Evolutionary conservation across 768 basidiomycete species (phyloP).

Genomic region (Boletus rubropictus): DNA sequence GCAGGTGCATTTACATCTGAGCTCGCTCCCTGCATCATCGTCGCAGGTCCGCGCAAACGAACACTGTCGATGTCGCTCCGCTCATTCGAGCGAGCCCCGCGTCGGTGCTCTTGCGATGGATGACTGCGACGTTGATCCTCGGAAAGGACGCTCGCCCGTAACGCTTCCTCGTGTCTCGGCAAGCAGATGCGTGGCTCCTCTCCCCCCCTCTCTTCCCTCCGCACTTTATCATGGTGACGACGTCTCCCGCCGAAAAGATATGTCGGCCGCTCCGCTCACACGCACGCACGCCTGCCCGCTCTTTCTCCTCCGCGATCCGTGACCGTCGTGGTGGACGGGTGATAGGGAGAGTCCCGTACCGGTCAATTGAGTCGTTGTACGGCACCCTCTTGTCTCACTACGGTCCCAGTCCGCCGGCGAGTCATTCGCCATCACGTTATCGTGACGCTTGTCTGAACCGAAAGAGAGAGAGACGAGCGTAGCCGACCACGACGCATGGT

Average conservation of each 20-base stretch:
- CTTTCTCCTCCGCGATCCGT: neutral
- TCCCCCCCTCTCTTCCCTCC: too few relatives aligned
- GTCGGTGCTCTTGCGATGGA: constrained; percentile 65
- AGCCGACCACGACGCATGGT: neutral
- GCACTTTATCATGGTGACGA: neutral
- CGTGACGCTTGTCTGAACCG: neutral
- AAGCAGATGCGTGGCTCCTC: neutral
- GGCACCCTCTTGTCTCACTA: neutral
- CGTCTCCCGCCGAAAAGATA: neutral
- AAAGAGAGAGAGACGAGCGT: neutral
- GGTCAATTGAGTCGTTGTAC: neutral
- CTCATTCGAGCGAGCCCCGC: constrained; percentile 22
- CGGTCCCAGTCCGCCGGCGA: neutral
- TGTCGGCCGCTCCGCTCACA: neutral
- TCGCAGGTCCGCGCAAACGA: constrained; percentile 30
- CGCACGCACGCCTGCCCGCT: neutral
- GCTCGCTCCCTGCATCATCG: constrained; percentile 32
- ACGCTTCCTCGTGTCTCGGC: constrained; percentile 11
- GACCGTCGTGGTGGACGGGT: neutral
- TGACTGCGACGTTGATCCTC: constrained; percentile 64
- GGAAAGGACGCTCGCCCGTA: constrained; percentile 20
- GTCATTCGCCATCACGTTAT: neutral
- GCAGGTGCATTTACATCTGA: constrained; percentile 5
- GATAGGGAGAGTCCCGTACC: neutral
- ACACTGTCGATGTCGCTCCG: constrained; percentile 21